phyloP scores from a whole-genome alignment of 2,329 filamentous ascomycete genomes.

The Magnaporthiopsis incrustans region DNA sequence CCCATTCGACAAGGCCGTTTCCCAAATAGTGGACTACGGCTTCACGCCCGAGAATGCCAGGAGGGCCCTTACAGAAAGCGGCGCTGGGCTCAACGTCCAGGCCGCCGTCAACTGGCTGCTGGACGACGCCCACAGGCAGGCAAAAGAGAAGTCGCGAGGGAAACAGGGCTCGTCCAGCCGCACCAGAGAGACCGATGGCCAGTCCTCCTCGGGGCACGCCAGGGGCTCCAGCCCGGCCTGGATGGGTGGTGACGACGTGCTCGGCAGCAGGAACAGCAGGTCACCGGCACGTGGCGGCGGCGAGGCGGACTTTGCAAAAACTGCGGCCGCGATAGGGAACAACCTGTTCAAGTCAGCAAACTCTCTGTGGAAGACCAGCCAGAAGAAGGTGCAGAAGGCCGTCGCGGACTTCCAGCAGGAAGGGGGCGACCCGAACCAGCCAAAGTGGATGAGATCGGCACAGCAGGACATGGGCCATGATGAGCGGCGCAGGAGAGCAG shows the following conservation, averaged over 20 bases:
- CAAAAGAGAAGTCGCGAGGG: constrained; percentile 57
- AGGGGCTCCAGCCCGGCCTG: constrained; percentile 46
- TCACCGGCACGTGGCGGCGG: constrained; percentile 40
- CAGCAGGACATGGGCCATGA: constrained; percentile 32
- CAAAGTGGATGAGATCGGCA: constrained; percentile 89
- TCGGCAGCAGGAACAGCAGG: constrained; percentile 42
- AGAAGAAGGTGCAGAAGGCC: constrained; percentile 87
- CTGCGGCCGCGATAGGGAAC: constrained; percentile 73
- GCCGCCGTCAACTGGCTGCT: constrained; percentile 82
- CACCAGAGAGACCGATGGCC: constrained; percentile 20
- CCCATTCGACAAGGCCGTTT: constrained; percentile 70
- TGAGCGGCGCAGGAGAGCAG: constrained; percentile 10
- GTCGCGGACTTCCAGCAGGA: constrained; percentile 76
- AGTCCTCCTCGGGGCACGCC: constrained; percentile 18
- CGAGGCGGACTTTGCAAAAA: constrained; percentile 70
- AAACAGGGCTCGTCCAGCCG: constrained; percentile 9
- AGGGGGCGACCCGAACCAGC: constrained; percentile 68
- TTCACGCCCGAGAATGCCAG: constrained; percentile 81
- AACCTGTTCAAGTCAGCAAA: constrained; percentile 90
- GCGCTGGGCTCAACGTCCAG: constrained; percentile 72
- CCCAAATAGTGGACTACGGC: constrained; percentile 89
- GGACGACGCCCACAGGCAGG: constrained; percentile 81
- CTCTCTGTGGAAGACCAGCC: constrained; percentile 87
- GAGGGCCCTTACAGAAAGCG: constrained; percentile 70
- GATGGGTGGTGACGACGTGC: constrained; percentile 49